A percentile compares a stretch with the other conserved stretches of the same genome.
Conservation (phyloP, 208 protist species). For the Leishmania guyanensis region DNA sequence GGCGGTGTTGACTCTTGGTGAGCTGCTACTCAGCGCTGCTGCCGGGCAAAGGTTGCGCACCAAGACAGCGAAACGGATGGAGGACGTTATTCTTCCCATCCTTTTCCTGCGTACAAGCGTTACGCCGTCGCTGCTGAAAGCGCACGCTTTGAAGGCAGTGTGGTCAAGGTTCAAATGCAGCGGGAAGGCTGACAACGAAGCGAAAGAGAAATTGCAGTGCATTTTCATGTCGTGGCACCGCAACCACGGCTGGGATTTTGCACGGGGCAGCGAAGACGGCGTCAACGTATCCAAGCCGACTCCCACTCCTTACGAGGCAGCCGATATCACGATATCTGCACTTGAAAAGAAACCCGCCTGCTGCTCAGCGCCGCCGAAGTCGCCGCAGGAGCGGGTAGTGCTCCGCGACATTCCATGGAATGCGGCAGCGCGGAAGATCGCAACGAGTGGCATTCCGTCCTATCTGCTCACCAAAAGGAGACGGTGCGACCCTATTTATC, state of each 20-base stretch:
- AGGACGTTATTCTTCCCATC: slow-evolving; percentile 44
- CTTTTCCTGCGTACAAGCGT: slow-evolving; percentile 42
- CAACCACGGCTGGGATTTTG: slow-evolving; percentile 39
- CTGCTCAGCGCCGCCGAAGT: neutral
- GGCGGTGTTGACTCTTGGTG: slow-evolving; percentile 23
- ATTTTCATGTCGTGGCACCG: slow-evolving; percentile 27
- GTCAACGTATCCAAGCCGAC: neutral
- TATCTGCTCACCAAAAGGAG: slow-evolving; percentile 46
- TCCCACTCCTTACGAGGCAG: neutral
- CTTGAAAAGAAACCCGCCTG: neutral
- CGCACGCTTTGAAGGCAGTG: slow-evolving; percentile 19
- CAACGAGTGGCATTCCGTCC: slow-evolving; percentile 32
- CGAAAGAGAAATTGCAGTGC: slow-evolving; percentile 9
- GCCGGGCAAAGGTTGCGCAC: neutral
- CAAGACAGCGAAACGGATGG: slow-evolving; percentile 25
- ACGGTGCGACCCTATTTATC: neutral
- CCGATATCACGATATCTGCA: neutral
- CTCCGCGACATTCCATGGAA: slow-evolving; percentile 33
- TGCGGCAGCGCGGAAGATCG: slow-evolving; percentile 5
- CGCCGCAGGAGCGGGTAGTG: neutral
- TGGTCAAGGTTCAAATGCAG: slow-evolving; percentile 17
- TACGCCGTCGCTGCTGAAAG: slow-evolving; percentile 23
- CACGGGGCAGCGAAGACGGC: neutral
- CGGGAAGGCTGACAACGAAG: neutral
- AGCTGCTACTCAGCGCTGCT: slow-evolving; percentile 21